A percentile compares a stretch with the other conserved stretches of the same genome.
Conservation (phyloP, 768 basidiomycete genomes). For the Psilocybe tampanensis region DNA sequence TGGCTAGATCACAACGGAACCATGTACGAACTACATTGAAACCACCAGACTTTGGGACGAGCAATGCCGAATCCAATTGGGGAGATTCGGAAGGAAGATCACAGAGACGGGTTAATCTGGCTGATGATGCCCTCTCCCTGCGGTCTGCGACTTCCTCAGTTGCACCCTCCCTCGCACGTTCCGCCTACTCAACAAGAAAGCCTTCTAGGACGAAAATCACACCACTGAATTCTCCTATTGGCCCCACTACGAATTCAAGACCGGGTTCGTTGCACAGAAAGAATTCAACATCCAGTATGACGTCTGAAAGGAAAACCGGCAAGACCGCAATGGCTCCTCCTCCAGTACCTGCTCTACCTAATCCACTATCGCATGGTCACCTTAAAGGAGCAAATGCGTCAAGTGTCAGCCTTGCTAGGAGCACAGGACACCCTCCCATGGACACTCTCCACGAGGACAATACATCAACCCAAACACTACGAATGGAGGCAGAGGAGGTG, state of each 20-base stretch:
- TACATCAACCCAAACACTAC: slow-evolving; percentile 26
- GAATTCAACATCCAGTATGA: slow-evolving; percentile 62
- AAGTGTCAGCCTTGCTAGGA: slow-evolving; percentile 53
- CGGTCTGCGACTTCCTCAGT: slow-evolving; percentile 56
- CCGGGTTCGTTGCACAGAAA: slow-evolving; percentile 53
- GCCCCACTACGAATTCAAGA: slow-evolving; percentile 26
- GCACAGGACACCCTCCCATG: slow-evolving; percentile 51
- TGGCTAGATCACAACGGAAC: slow-evolving; percentile 51
- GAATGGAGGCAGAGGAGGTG: slow-evolving; percentile 35
- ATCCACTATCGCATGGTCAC: slow-evolving; percentile 28
- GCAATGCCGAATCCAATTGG: slow-evolving; percentile 34
- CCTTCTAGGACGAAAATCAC: slow-evolving; percentile 35
- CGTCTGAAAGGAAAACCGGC: slow-evolving; percentile 41
- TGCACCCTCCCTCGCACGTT: slow-evolving; percentile 46
- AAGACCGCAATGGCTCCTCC: slow-evolving; percentile 30
- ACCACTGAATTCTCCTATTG: slow-evolving; percentile 26
- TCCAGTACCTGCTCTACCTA: slow-evolving; percentile 38
- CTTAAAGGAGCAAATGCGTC: slow-evolving; percentile 39
- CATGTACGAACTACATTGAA: slow-evolving; percentile 23
- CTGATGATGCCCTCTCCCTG: slow-evolving; percentile 56
- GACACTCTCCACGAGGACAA: slow-evolving; percentile 55
- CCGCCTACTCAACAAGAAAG: slow-evolving; percentile 42
- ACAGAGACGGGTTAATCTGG: slow-evolving; percentile 36
- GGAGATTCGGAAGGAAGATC: slow-evolving; percentile 38
- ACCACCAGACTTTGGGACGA: slow-evolving; percentile 21